Evolutionary conservation across 2,329 filamentous ascomycete genomes (phyloP), one percentile per base, ranked within the genome.

Genomic region (Claviceps digitariae): DNA sequence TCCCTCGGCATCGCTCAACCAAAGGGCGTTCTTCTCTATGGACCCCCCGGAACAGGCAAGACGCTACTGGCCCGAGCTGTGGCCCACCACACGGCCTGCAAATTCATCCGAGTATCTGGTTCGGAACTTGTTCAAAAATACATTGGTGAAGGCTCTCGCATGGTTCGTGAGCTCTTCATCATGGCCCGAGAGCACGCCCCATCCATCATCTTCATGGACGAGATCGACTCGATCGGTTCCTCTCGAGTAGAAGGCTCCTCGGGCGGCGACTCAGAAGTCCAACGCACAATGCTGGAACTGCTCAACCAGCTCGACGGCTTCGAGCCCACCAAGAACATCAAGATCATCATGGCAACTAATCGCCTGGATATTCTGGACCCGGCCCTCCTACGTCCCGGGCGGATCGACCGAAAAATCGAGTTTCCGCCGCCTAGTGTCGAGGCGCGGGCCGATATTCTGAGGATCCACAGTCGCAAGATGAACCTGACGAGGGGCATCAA

Each of bases 151-250:
- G 93, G 93, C 66, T 93, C 87, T 62, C 84, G 93, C 63, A 98
- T 98, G 93, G 93, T 98, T 58, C 88, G 93, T 66, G 93, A 98
- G 73, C 79, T 98, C 51, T 98, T 98, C 78, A 87, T 98, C 67
- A 98, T 98, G 93, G 93, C 93, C 29, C 82, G 93, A 71, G 93
- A 98, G 69, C 93, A 98, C 64, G 93, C 93, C 1, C 93, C 93
- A 23, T 95, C 88, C 60, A 98, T 98, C 72, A 98, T 98, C 72
- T 98, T 98, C 77, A 98, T 98, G 93, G 93, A 98, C 70, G 93
- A 98, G 72, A 97, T 98, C 70, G 93, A 98, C 76, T 95, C 88
- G 61, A 98, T 98, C 71, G 93, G 93, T 58, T 96, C 90, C 36
- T 95, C 90, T 56, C 87, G 93, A 72, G 91, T 98, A 52, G 93